Evolutionary conservation across 2,329 filamentous ascomycete genomes (phyloP).

Genomic region (Stagonosporopsis rhizophila): DNA sequence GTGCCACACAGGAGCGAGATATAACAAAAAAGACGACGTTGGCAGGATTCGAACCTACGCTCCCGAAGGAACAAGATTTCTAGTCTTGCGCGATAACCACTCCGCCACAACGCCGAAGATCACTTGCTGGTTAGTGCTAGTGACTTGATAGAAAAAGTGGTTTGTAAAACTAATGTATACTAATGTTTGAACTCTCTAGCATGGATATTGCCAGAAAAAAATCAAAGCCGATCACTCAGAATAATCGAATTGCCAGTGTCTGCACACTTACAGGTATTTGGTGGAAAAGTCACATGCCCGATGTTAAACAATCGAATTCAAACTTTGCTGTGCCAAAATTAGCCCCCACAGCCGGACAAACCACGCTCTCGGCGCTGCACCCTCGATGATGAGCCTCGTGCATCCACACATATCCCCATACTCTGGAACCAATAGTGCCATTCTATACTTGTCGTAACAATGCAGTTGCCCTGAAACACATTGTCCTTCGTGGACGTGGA

Average conservation of each 20-base stretch:
- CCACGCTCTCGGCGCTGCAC: constrained; percentile 6
- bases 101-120: constrained; percentile 42
- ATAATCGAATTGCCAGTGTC: too few species aligned
- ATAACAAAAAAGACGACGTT: constrained; percentile 43
- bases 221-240: too few species aligned
- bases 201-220: too few species aligned
- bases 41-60: constrained; percentile 51
- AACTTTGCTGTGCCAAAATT: constrained; percentile 10
- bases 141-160: constrained; percentile 6
- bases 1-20: too few species aligned
- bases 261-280: too few species aligned
- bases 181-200: too few species aligned
- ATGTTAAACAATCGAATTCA: background rate
- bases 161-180: background rate
- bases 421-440: constrained; percentile 12
- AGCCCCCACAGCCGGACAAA: constrained; percentile 14
- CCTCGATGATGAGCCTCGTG: constrained; percentile 8
- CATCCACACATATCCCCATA: constrained; percentile 9
- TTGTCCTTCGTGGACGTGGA: background rate
- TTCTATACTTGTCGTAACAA: constrained; percentile 15
- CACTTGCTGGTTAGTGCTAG: constrained; percentile 13
- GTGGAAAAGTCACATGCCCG: too few species aligned
- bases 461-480: background rate
- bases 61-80: constrained; percentile 54
- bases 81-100: constrained; percentile 54